A percentile compares a stretch with the other conserved stretches of the same genome.
Evolutionary conservation across 192 early-diverging fungal genomes (phyloP).

Genomic region (Coemansia sp.): DNA sequence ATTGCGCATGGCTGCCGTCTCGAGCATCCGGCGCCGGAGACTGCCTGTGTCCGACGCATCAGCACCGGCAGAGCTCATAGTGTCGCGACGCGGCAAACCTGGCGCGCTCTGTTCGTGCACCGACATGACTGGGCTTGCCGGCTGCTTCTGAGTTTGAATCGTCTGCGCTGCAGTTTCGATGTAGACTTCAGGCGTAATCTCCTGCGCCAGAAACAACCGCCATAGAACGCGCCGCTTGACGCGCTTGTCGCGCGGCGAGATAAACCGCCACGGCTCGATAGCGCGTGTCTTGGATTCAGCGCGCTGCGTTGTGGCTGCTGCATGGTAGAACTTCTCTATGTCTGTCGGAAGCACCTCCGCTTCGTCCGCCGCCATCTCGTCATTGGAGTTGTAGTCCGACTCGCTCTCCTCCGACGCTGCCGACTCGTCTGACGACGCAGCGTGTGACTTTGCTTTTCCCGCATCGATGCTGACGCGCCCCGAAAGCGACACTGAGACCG

Average conservation of each 20-base stretch:
- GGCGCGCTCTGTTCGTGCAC: neutral
- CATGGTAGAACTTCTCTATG: conserved; percentile 16
- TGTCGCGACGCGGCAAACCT: neutral
- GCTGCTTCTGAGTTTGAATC: neutral
- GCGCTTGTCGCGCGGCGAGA: conserved; percentile 44
- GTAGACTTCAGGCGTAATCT: conserved; percentile 37
- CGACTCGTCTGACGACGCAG: conserved; percentile 11
- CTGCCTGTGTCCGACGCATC: conserved; percentile 9
- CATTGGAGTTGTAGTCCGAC: conserved; percentile 8
- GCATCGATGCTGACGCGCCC: neutral
- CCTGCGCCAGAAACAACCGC: conserved; percentile 56
- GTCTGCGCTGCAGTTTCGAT: conserved; percentile 22
- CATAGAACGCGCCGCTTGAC: conserved; percentile 53
- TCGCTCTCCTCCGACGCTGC: neutral
- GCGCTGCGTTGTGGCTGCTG: conserved; percentile 25
- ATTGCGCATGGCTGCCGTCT: conserved; percentile 4
- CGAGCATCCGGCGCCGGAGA: conserved; percentile 32
- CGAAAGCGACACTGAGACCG: neutral
- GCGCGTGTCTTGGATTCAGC: conserved; percentile 18
- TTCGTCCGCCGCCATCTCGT: neutral
- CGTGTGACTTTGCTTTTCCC: neutral
- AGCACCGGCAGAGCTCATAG: neutral
- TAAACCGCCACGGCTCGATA: conserved; percentile 51
- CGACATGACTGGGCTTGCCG: conserved; percentile 18
- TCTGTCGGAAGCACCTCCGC: conserved; percentile 2